Evolutionary conservation across 139 green algal genomes (phyloP), one percentile per base, ranked within the genome.

Genomic region (Ulvella scutata): DNA sequence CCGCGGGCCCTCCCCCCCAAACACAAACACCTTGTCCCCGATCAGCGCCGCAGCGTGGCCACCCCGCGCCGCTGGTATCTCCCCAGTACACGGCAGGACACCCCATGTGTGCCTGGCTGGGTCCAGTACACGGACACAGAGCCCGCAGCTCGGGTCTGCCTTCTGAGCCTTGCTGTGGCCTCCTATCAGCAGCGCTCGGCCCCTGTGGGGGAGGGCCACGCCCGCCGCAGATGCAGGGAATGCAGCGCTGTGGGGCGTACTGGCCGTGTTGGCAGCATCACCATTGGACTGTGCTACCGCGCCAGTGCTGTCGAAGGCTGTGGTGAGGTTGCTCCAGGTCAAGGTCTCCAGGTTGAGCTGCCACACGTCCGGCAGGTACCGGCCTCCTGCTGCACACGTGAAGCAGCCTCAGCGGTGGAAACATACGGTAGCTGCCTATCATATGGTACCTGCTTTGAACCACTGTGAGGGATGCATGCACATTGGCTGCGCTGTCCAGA

Each of bases 291-390:
- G 37, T 20, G 67, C n/a, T 3, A 74, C 76, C 29, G 76, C 7
- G 17, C 38, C 17, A 13, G 7, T 35, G 51, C 3, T 36, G n/a
- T 9, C 33, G 36, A 26, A 78, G 43, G 40, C 39, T 34, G 31
- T 60, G 2, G 37, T 4, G 26, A 86, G 20, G 20, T 76, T 60
- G 3, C 37, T 78, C 93, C 93, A 98, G 3, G 80, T 72, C 10
- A 95, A 77, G 10, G 38, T 87, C 39, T 85, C 74, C 38, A 96
- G 77, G 74, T 96, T 85, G 62, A 97, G 84, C 13, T 80, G 36
- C 93, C 90, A 96, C 36, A 91, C 75, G 78, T 98, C 93, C 10
- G 73, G 82, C 35, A 97, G 75, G 78, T 96, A 97, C 3, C 93
- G 83, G 2, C 93, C 93, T 29, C 85, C 89, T 91, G 82, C 38